Evolutionary conservation across 2,329 filamentous ascomycete genomes (phyloP), one percentile per base, ranked within the genome.

Genomic region (Sporothrix variecibatus): DNA sequence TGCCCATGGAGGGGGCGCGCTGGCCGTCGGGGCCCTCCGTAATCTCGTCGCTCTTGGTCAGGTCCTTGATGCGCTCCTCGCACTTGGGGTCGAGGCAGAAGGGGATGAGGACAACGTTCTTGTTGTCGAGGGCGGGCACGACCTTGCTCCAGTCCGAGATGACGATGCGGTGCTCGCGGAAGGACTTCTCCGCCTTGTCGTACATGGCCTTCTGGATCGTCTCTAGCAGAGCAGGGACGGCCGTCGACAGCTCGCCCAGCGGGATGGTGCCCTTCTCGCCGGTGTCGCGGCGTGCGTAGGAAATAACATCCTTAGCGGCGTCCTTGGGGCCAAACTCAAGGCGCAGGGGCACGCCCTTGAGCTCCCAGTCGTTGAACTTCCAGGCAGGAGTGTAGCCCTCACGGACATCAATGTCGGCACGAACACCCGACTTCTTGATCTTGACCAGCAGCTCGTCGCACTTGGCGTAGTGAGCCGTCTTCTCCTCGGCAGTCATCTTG

Each of bases 331-430:
- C 97, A 80, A 97, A 97, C 83, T 99, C 96, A 75, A 99, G 88
- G 75, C 96, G 93, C 51, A 99, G 89, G 65, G 97, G 96, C 58
- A 98, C 93, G 81, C 97, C 96, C 85, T 95, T 97, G 79, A 98
- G 88, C 83, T 99, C 97, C 94, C 94, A 98, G 84, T 99, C 95
- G 84, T 97, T 97, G 87, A 99, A 99, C 84, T 99, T 99, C 91
- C 93, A 98, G 77, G 94, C 94, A 53, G 96, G 95, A 75, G 94
- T 90, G 90, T 98, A 97, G 77, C 93, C 93, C 71, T 98, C 95
- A 75, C 97, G 92, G 81, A 90, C 88, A 81, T 99, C 96, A 71
- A 91, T 89, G 77, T 97, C 92, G 74, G 90, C 89, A 74, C 96
- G 93, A 53, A 99, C 86, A 73, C 91, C 92, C 26, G 88, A 92